These are phyloP conservation scores for Notholithocarpus densiflorus DNA, from an alignment of 306 rosid genomes.

Conservation along the genomic window DNA sequence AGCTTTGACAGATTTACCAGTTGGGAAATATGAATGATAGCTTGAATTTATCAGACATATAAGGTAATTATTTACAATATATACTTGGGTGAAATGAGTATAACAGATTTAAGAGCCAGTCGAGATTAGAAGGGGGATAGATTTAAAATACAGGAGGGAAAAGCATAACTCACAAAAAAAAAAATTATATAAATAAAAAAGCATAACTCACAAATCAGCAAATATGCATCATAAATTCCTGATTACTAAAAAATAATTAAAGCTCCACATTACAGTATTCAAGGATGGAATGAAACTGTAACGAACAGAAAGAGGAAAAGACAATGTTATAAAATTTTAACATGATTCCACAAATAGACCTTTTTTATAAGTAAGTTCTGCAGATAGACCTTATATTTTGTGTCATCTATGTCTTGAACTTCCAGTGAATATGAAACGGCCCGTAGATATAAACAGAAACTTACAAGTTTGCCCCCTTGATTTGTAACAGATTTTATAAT, in stretches of 20 bases:
- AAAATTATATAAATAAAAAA: background rate
- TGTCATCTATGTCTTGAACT: no score
- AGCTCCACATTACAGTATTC: background rate
- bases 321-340: background rate
- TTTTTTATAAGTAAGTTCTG: no score
- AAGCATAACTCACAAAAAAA: background rate
- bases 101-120: background rate
- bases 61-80: background rate
- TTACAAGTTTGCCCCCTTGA: no score
- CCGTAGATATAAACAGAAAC: no score
- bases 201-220: background rate
- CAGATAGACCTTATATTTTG: no score
- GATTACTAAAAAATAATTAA: background rate
- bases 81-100: background rate
- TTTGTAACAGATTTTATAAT: background rate
- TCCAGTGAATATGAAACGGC: no score
- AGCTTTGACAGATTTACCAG: background rate
- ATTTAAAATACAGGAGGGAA: background rate
- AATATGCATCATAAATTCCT: background rate
- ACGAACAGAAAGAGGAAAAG: background rate
- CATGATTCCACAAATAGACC: background rate
- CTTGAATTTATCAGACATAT: background rate
- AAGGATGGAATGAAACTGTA: background rate
- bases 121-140: background rate
- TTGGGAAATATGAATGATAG: background rate